These are phyloP conservation scores for Saccharomyces eubayanus DNA, from an alignment of 805 yeast genomes.

Conservation along the genomic window DNA sequence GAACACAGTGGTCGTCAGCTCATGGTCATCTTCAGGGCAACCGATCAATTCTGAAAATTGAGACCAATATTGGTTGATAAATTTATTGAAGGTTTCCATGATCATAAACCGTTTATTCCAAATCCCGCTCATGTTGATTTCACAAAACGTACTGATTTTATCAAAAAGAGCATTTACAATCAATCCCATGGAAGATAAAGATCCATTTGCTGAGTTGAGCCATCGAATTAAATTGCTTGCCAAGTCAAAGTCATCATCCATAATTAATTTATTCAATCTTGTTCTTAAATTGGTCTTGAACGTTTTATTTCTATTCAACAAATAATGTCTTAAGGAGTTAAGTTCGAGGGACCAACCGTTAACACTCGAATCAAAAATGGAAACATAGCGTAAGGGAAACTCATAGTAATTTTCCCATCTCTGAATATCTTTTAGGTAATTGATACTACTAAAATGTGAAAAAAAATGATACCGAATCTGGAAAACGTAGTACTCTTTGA, in stretches of 20 bases:
- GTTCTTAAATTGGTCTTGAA: constrained; percentile 10
- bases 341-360: constrained; percentile 16
- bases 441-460: constrained; percentile 8
- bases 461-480: constrained; percentile 22
- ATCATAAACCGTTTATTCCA: constrained; percentile 18
- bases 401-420: constrained; percentile 18
- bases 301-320: constrained; percentile 13
- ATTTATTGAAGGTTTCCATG: constrained; percentile 23
- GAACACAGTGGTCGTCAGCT: constrained; percentile 17
- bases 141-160: constrained; percentile 16
- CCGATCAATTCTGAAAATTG: constrained; percentile 15
- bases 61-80: constrained; percentile 23
- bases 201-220: constrained; percentile 17
- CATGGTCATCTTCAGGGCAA: constrained; percentile 24
- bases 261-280: constrained; percentile 11
- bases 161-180: constrained; percentile 16
- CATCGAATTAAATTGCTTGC: constrained; percentile 16
- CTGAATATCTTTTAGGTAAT: constrained; percentile 14
- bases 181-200: constrained; percentile 13
- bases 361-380: constrained; percentile 5
- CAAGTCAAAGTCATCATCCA: constrained; percentile 24
- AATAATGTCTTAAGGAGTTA: constrained; percentile 19
- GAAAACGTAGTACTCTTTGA: constrained; percentile 16
- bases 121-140: constrained; percentile 10
- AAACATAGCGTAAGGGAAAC: constrained; percentile 19